Conservation (phyloP, 768 basidiomycete genomes). For the Pisolithus sp. region DNA sequence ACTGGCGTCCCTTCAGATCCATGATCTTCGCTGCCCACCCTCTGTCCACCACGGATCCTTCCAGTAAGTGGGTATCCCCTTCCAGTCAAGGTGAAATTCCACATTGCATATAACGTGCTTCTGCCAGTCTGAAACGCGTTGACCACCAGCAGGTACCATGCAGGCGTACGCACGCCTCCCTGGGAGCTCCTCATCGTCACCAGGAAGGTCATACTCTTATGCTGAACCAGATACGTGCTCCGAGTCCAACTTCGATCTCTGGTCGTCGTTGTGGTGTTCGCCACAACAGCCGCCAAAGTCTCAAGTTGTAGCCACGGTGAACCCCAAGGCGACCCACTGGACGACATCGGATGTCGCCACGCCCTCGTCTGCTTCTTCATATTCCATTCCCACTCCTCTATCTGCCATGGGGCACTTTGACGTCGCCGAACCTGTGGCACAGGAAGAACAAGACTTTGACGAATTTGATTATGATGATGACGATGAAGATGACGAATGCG, state of each 20-base stretch:
- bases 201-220: constrained; percentile 17
- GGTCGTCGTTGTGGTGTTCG: constrained; percentile 14
- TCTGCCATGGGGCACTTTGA: constrained; percentile 23
- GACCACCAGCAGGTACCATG: constrained; percentile 18
- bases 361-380: constrained; percentile 26
- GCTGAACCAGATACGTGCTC: constrained; percentile 15
- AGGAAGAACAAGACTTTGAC: constrained; percentile 22
- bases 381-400: constrained; percentile 25
- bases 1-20: constrained; percentile 12
- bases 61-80: constrained; percentile 13
- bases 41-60: constrained; percentile 19
- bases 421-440: constrained; percentile 4
- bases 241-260: constrained; percentile 10
- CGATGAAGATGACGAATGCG: constrained; percentile 23
- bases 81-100: constrained; percentile 14
- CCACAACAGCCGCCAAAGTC: constrained; percentile 12
- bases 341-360: constrained; percentile 23
- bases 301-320: constrained; percentile 11
- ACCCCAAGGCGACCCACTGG: constrained; percentile 19
- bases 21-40: constrained; percentile 30
- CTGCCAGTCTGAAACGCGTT: constrained; percentile 20
- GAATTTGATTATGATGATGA: constrained; percentile 26
- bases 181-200: constrained; percentile 14
- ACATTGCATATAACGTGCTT: constrained; percentile 20
- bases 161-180: constrained; percentile 19